phyloP scores from a whole-genome alignment of 208 protist species.

The Entamoeba histolytica region DNA sequence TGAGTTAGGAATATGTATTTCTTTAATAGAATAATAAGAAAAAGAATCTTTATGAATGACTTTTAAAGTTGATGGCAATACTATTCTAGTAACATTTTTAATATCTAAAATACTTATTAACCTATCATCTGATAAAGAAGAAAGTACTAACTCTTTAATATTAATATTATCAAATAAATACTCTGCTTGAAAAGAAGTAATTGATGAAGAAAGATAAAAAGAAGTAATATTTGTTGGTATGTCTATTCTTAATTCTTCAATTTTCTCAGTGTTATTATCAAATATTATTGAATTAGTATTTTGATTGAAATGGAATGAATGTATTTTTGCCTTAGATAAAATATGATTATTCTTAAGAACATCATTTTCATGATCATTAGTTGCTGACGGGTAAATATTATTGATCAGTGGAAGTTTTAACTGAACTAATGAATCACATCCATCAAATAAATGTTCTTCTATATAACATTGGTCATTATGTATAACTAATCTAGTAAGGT shows the following conservation, averaged over 20 bases:
- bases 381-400: not conserved
- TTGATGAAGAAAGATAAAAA: not conserved
- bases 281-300: not conserved
- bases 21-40: not conserved
- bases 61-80: not conserved
- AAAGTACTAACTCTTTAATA: not conserved
- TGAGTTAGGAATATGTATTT: too few relatives aligned
- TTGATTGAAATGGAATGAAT: not conserved
- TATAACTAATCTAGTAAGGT: too few relatives aligned
- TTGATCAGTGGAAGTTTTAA: not conserved
- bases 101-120: too few relatives aligned
- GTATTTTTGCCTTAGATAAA: not conserved
- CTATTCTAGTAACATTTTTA: not conserved
- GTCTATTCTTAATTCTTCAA: not conserved
- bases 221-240: not conserved
- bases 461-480: too few relatives aligned
- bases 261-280: not conserved
- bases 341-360: not conserved
- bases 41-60: not conserved
- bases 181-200: not conserved
- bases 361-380: too few relatives aligned
- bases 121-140: not conserved
- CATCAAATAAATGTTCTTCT: not conserved
- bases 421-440: not conserved
- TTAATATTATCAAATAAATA: not conserved